Conservation (phyloP, 2,329 filamentous ascomycete genomes). For the Aspergillus novofumigatus region DNA sequence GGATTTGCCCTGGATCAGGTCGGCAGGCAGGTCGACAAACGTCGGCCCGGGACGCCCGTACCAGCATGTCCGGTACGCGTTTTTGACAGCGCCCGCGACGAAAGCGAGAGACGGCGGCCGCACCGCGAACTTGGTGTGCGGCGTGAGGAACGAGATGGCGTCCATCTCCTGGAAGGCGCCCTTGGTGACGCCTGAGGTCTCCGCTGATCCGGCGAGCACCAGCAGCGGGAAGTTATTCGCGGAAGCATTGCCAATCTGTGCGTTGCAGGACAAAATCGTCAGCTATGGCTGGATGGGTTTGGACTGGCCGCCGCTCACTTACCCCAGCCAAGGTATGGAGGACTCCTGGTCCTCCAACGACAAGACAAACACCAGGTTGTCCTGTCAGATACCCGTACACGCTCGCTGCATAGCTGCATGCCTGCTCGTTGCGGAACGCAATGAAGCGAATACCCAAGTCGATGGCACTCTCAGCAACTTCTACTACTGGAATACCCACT, state of each 20-base stretch:
- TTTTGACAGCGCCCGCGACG: slow-evolving; percentile 45
- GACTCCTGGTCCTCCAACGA: slow-evolving; percentile 58
- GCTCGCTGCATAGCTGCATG: slow-evolving; percentile 55
- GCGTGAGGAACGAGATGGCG: slow-evolving; percentile 49
- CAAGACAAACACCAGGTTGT: slow-evolving; percentile 53
- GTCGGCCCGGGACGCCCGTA: slow-evolving; percentile 52
- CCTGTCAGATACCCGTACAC: slow-evolving; percentile 58
- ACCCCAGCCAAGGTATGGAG: slow-evolving; percentile 56
- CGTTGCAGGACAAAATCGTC: neutral
- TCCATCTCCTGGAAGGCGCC: slow-evolving; percentile 58
- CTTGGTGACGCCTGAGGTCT: slow-evolving; percentile 49
- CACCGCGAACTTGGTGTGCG: slow-evolving; percentile 51
- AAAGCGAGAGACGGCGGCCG: slow-evolving; percentile 45
- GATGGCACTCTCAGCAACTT: slow-evolving; percentile 56
- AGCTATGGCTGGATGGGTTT: neutral
- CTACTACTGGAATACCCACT: slow-evolving; percentile 53
- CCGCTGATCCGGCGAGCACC: slow-evolving; percentile 51
- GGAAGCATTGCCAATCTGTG: slow-evolving; percentile 46
- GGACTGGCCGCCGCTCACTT: slow-evolving; percentile 17
- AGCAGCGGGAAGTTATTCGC: slow-evolving; percentile 55
- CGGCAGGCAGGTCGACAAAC: slow-evolving; percentile 54
- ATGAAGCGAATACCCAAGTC: slow-evolving; percentile 56
- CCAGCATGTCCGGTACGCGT: slow-evolving; percentile 51
- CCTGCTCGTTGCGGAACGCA: slow-evolving; percentile 57
- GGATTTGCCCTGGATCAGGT: slow-evolving; percentile 47